Conservation (phyloP, 768 basidiomycete species). For the Mrakia gelida region DNA sequence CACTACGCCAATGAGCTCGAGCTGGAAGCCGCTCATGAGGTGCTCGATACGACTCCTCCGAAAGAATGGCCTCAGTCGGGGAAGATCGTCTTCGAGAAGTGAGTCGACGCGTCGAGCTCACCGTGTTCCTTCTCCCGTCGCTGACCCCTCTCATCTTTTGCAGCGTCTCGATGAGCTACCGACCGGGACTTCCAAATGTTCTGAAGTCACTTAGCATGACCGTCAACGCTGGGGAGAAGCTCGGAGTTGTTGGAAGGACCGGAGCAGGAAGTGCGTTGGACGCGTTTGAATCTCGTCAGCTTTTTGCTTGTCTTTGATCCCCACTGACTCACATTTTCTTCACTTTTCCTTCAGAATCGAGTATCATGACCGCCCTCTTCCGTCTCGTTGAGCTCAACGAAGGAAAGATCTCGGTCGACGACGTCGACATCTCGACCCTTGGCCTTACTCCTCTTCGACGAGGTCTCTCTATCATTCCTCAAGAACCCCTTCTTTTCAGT, state of each 20-base stretch:
- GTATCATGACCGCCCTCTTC: constrained; percentile 74
- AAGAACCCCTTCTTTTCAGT: constrained; percentile 49
- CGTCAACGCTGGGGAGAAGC: constrained; percentile 73
- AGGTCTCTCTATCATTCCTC: constrained; percentile 40
- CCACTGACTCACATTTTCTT: neutral
- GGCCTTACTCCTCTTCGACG: constrained; percentile 66
- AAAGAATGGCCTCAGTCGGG: constrained; percentile 72
- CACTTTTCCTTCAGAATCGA: constrained; percentile 66
- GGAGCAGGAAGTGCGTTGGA: neutral
- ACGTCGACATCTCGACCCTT: constrained; percentile 71
- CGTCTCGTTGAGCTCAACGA: constrained; percentile 67
- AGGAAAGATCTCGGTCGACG: constrained; percentile 75
- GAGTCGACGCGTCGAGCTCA: neutral
- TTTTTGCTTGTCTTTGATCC: neutral
- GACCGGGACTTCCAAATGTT: constrained; percentile 81
- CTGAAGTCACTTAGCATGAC: constrained; percentile 74
- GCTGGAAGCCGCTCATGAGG: constrained; percentile 49
- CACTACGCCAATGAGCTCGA: constrained; percentile 72
- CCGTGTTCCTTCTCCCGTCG: neutral
- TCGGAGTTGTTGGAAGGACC: constrained; percentile 76
- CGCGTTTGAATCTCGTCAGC: neutral
- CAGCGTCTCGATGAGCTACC: constrained; percentile 67
- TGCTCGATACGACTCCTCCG: constrained; percentile 56
- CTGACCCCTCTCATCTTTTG: neutral
- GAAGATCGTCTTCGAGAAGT: constrained; percentile 63